A percentile compares a stretch with the other conserved stretches of the same genome.
These are phyloP conservation scores for Nemania sp. DNA, from an alignment of 2,329 filamentous ascomycete genomes.

Conservation along the genomic window DNA sequence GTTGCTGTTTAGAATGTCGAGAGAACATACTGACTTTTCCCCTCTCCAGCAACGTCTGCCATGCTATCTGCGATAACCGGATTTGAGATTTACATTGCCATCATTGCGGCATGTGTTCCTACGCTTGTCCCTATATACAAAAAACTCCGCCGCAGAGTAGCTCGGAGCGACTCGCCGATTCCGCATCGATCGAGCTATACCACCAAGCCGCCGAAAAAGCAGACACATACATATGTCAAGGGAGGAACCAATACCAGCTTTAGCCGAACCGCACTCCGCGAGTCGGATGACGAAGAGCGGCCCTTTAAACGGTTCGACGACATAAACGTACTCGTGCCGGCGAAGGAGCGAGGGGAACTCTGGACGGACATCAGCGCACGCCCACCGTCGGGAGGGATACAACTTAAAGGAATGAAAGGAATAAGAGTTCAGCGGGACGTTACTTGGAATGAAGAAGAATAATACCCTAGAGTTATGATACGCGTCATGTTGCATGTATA, in stretches of 20 bases:
- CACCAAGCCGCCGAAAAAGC: constrained; percentile 25
- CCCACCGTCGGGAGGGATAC: constrained; percentile 28
- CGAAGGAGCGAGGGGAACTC: constrained; percentile 33
- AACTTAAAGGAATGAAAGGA: constrained; percentile 26
- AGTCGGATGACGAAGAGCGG: constrained; percentile 38
- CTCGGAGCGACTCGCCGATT: constrained; percentile 27
- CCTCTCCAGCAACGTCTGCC: constrained; percentile 26
- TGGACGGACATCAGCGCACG: constrained; percentile 39
- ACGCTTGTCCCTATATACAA: constrained; percentile 34
- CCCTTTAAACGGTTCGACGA: constrained; percentile 36
- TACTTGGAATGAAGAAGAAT: constrained; percentile 35
- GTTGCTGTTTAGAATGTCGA: no score
- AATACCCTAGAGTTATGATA: constrained; percentile 21
- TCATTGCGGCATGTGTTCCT: constrained; percentile 36
- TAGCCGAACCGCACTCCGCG: constrained; percentile 28
- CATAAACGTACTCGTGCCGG: constrained; percentile 33
- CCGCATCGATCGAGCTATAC: constrained; percentile 31
- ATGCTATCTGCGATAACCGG: constrained; percentile 29
- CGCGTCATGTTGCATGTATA: constrained; percentile 29
- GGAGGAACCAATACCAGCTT: constrained; percentile 7
- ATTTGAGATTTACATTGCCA: constrained; percentile 38
- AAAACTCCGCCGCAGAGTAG: constrained; percentile 4
- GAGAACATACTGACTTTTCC: constrained; percentile 13
- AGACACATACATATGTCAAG: constrained; percentile 14
- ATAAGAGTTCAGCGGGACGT: constrained; percentile 40